These are phyloP conservation scores for Elongisporangium prolatum DNA, from an alignment of 352 stramenopile genomes.

Conservation along the genomic window DNA sequence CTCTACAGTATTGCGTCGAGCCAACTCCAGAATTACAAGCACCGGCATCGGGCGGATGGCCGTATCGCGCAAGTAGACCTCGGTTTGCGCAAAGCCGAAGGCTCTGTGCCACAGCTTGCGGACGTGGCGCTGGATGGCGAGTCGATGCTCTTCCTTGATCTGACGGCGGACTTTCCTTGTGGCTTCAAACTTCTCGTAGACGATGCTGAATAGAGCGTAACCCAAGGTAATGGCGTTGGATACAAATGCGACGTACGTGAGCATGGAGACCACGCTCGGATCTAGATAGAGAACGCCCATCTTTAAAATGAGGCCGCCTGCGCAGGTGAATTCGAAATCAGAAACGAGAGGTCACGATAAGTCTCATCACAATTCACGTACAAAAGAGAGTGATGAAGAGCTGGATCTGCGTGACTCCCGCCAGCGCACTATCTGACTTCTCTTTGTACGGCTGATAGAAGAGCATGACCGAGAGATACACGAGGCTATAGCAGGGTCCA, in stretches of 20 bases:
- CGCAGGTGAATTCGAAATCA: not conserved
- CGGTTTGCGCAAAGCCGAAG: constrained; percentile 46
- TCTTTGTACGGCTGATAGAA: constrained; percentile 70
- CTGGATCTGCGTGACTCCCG: constrained; percentile 63
- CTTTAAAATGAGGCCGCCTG: constrained; percentile 64
- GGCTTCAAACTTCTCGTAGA: constrained; percentile 51
- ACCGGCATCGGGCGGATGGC: constrained; percentile 45
- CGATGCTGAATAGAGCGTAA: constrained; percentile 47
- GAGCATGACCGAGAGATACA: constrained; percentile 73
- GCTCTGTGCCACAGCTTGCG: constrained; percentile 55
- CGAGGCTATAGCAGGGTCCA: constrained; percentile 26
- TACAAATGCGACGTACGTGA: constrained; percentile 48
- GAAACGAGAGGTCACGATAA: not conserved
- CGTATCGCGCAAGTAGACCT: constrained; percentile 47
- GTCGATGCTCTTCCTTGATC: constrained; percentile 38
- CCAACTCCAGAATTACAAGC: constrained; percentile 54
- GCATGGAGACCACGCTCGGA: constrained; percentile 30
- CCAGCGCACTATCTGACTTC: constrained; percentile 53
- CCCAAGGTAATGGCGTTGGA: constrained; percentile 47
- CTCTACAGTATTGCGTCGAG: constrained; percentile 34
- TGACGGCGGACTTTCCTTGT: constrained; percentile 19
- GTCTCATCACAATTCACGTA: constrained; percentile 17
- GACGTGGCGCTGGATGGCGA: constrained; percentile 35
- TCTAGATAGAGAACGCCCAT: constrained; percentile 50
- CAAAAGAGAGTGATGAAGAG: constrained; percentile 79